These are phyloP conservation scores for Emericellopsis atlantica DNA, from an alignment of 2,329 filamentous ascomycete genomes.

Conservation along the genomic window DNA sequence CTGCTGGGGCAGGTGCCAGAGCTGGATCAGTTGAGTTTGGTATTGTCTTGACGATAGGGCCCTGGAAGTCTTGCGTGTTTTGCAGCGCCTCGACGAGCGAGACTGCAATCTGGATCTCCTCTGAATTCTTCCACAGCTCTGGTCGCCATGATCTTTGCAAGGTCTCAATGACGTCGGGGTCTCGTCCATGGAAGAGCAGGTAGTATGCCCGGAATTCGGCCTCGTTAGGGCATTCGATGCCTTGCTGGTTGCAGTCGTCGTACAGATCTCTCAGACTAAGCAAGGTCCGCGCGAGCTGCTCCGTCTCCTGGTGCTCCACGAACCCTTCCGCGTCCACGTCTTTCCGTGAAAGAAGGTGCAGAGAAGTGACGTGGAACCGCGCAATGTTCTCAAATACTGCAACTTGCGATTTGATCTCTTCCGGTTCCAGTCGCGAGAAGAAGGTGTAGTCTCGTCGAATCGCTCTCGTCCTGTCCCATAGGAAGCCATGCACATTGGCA, in stretches of 20 bases:
- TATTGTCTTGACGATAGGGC: constrained; percentile 34
- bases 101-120: constrained; percentile 48
- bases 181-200: constrained; percentile 46
- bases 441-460: constrained; percentile 59
- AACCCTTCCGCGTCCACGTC: constrained; percentile 47
- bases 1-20: constrained; percentile 28
- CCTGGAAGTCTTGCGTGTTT: constrained; percentile 42
- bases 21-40: too few relatives aligned
- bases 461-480: constrained; percentile 57
- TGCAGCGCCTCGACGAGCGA: constrained; percentile 48
- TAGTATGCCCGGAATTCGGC: constrained; percentile 55
- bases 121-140: constrained; percentile 38
- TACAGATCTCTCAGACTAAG: constrained; percentile 55
- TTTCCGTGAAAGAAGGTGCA: constrained; percentile 48
- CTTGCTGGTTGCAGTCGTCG: constrained; percentile 48
- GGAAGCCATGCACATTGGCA: constrained; percentile 44
- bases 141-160: constrained; percentile 45
- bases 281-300: constrained; percentile 53
- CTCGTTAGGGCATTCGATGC: constrained; percentile 47
- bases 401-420: constrained; percentile 45
- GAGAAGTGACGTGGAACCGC: constrained; percentile 52
- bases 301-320: constrained; percentile 53
- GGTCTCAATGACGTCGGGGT: constrained; percentile 39
- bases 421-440: constrained; percentile 44
- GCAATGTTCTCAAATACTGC: constrained; percentile 55